A percentile compares a stretch with the other conserved stretches of the same genome.
These are phyloP conservation scores for Phtheirospermum japonicum DNA, from an alignment of 257 asterid genomes.

Conservation along the genomic window DNA sequence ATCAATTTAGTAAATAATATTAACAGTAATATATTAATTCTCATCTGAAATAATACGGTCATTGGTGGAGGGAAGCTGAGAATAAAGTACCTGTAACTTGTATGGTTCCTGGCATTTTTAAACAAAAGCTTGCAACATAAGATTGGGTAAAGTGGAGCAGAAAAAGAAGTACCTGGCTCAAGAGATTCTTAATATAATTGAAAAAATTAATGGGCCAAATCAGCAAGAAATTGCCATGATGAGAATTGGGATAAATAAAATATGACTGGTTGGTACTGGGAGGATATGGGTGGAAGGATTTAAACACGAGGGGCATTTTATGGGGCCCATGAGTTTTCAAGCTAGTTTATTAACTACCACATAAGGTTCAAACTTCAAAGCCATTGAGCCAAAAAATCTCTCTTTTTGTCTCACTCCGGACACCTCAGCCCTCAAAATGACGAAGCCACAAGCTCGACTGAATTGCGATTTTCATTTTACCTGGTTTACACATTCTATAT, in stretches of 20 bases:
- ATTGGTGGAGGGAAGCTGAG: conserved; percentile 8
- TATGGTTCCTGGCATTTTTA: conserved; percentile 80
- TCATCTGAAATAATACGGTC: background rate
- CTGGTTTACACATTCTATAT: too few species aligned
- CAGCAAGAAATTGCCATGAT: conserved; percentile 17
- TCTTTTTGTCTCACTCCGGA: conserved; percentile 25
- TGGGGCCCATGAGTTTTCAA: conserved; percentile 40
- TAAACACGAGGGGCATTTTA: conserved; percentile 26
- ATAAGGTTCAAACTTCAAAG: background rate
- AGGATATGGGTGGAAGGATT: conserved; percentile 48
- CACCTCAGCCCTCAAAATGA: background rate
- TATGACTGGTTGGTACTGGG: conserved; percentile 30
- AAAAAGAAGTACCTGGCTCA: too few species aligned
- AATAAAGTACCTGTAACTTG: conserved; percentile 68
- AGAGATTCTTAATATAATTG: too few species aligned
- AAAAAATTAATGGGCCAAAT: conserved; percentile 19
- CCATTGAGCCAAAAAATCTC: conserved; percentile 19
- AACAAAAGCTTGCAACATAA: too few species aligned
- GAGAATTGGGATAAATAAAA: conserved; percentile 16
- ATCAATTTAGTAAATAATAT: background rate
- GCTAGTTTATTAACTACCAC: conserved; percentile 27
- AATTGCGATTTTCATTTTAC: too few species aligned
- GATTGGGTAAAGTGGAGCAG: too few species aligned
- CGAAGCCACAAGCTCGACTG: too few species aligned
- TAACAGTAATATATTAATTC: too few species aligned